Conservation (phyloP, 2,329 filamentous ascomycete genomes). For the Alternaria ventricosa region DNA sequence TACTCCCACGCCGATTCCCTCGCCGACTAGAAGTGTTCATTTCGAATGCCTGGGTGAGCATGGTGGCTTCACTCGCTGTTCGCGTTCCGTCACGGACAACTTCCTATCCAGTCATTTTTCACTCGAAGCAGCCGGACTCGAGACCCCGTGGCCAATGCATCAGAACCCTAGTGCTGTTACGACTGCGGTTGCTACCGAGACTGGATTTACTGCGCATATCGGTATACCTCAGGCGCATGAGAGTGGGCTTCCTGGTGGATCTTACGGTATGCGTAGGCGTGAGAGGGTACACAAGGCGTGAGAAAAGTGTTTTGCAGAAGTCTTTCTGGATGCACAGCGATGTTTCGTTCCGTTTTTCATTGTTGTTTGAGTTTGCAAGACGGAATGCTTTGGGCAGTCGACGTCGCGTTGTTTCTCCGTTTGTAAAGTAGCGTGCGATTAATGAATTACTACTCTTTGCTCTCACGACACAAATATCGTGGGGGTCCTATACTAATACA, state of each 20-base stretch:
- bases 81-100: background rate
- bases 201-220: background rate
- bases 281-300: background rate
- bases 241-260: background rate
- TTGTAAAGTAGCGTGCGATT: background rate
- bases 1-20: background rate
- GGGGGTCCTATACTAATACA: background rate
- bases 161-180: background rate
- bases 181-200: background rate
- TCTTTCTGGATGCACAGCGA: background rate
- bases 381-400: background rate
- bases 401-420: background rate
- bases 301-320: background rate
- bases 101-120: background rate
- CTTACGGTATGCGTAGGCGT: background rate
- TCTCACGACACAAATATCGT: background rate
- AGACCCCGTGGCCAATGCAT: background rate
- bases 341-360: background rate
- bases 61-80: background rate
- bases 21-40: background rate
- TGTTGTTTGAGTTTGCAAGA: background rate
- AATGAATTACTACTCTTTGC: conserved; percentile 2
- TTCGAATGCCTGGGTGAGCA: background rate
- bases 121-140: background rate
- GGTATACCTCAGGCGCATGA: background rate